phyloP scores from a whole-genome alignment of 1,284 basidiomycete species.

The Ustilago bromivora region DNA sequence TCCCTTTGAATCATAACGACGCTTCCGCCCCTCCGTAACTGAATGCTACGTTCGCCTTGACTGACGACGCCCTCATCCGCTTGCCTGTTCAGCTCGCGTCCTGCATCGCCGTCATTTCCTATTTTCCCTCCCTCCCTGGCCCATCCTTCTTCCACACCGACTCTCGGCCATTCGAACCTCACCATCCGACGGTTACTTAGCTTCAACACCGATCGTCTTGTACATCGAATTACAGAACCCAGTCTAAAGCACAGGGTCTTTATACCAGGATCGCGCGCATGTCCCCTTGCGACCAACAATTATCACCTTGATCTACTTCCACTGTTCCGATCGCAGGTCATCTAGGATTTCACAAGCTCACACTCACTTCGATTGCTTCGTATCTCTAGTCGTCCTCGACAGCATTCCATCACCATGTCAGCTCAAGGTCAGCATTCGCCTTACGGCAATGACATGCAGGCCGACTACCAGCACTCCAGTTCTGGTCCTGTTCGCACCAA shows the following conservation, averaged over 20 bases:
- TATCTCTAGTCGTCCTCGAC: neutral
- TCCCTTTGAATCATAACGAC: neutral
- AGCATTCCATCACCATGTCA: slow-evolving; percentile 18
- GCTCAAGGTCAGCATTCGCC: slow-evolving; percentile 22
- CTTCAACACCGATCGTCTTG: neutral
- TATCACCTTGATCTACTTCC: no score
- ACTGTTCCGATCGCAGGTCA: no score
- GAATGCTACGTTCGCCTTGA: neutral
- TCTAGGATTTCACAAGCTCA: no score
- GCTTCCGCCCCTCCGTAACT: neutral
- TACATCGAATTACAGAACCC: neutral
- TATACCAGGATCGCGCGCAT: neutral
- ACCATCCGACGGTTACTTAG: neutral
- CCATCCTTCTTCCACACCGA: neutral
- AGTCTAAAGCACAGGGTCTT: neutral
- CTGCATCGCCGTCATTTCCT: neutral
- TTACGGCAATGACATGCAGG: slow-evolving; percentile 18
- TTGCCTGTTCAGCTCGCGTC: slow-evolving; percentile 10
- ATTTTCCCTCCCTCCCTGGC: neutral
- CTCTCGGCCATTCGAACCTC: neutral
- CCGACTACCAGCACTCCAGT: slow-evolving; percentile 18
- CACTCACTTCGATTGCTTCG: neutral
- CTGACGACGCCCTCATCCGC: slow-evolving; percentile 10
- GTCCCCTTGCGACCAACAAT: neutral
- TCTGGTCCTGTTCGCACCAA: slow-evolving; percentile 39